phyloP scores from a whole-genome alignment of 2,329 filamentous ascomycete genomes.

The Colletotrichum gigasporum region DNA sequence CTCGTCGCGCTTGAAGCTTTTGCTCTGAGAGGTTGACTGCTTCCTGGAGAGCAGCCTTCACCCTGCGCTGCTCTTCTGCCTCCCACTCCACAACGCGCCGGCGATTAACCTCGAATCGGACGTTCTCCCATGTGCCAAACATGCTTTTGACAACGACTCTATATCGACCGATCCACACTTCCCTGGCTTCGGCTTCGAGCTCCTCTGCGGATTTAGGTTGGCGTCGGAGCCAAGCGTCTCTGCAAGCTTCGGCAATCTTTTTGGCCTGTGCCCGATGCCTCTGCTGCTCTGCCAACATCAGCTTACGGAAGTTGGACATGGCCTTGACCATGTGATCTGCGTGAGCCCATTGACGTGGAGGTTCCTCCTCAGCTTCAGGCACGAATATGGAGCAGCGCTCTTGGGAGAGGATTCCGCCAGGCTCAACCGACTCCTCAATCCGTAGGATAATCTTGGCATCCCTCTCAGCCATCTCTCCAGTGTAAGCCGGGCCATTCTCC shows the following conservation, averaged over 20 bases:
- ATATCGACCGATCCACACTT: slow-evolving; percentile 74
- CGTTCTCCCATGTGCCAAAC: slow-evolving; percentile 71
- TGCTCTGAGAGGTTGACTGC: slow-evolving; percentile 77
- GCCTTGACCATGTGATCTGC: slow-evolving; percentile 86
- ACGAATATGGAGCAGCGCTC: slow-evolving; percentile 77
- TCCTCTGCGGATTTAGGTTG: slow-evolving; percentile 84
- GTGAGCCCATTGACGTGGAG: slow-evolving; percentile 83
- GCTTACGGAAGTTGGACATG: slow-evolving; percentile 79
- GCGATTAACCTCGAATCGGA: slow-evolving; percentile 68
- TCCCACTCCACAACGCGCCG: slow-evolving; percentile 70
- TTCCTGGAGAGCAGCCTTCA: slow-evolving; percentile 76
- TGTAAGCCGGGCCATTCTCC: slow-evolving; percentile 67
- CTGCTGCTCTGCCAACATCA: slow-evolving; percentile 82
- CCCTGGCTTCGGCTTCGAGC: slow-evolving; percentile 79
- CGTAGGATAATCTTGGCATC: slow-evolving; percentile 77
- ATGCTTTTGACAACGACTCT: slow-evolving; percentile 72
- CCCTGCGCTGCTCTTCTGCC: slow-evolving; percentile 69
- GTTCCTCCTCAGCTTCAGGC: slow-evolving; percentile 78
- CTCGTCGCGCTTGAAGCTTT: slow-evolving; percentile 70
- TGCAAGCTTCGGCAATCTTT: slow-evolving; percentile 79
- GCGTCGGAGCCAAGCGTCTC: slow-evolving; percentile 77
- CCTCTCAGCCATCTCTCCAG: slow-evolving; percentile 68
- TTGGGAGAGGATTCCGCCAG: slow-evolving; percentile 78
- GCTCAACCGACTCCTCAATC: slow-evolving; percentile 77
- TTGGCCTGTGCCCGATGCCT: slow-evolving; percentile 82